Evolutionary conservation across 1,139 yeast genomes (phyloP).

Genomic region (Pichia sp.): DNA sequence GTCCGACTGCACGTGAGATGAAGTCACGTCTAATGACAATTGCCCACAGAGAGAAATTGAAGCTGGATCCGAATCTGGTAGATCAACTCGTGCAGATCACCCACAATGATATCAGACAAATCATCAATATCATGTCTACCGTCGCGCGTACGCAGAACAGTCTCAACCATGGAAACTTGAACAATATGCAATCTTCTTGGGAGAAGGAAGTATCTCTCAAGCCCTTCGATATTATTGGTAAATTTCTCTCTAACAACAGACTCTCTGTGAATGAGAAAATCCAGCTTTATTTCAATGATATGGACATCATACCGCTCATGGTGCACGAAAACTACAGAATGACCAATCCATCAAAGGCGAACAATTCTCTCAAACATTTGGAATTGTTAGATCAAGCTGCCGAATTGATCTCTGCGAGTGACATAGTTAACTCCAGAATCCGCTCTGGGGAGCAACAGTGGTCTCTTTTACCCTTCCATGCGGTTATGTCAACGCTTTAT

Average conservation of each 20-base stretch:
- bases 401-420: slow-evolving; percentile 68
- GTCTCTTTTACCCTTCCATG: slow-evolving; percentile 93
- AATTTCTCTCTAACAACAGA: slow-evolving; percentile 54
- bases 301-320: slow-evolving; percentile 93
- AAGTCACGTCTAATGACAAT: slow-evolving; percentile 84
- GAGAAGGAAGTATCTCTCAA: slow-evolving; percentile 85
- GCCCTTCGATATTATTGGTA: slow-evolving; percentile 86
- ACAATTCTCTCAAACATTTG: slow-evolving; percentile 41
- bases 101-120: slow-evolving; percentile 88
- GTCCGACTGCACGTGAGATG: slow-evolving; percentile 81
- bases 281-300: slow-evolving; percentile 88
- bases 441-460: slow-evolving; percentile 94
- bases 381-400: slow-evolving; percentile 72
- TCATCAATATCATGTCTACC: slow-evolving; percentile 81
- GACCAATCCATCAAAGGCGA: slow-evolving; percentile 44
- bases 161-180: slow-evolving; percentile 48
- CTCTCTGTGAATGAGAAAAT: slow-evolving; percentile 71
- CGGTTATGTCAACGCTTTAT: slow-evolving; percentile 74
- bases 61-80: slow-evolving; percentile 71
- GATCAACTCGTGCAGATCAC: slow-evolving; percentile 84
- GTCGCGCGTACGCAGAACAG: slow-evolving; percentile 64
- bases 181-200: slow-evolving; percentile 63
- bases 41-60: slow-evolving; percentile 76
- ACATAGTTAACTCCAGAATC: slow-evolving; percentile 69
- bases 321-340: slow-evolving; percentile 85